phyloP scores from a whole-genome alignment of 2,329 filamentous ascomycete species.

The Arthrobotrys pseudoclavata region DNA sequence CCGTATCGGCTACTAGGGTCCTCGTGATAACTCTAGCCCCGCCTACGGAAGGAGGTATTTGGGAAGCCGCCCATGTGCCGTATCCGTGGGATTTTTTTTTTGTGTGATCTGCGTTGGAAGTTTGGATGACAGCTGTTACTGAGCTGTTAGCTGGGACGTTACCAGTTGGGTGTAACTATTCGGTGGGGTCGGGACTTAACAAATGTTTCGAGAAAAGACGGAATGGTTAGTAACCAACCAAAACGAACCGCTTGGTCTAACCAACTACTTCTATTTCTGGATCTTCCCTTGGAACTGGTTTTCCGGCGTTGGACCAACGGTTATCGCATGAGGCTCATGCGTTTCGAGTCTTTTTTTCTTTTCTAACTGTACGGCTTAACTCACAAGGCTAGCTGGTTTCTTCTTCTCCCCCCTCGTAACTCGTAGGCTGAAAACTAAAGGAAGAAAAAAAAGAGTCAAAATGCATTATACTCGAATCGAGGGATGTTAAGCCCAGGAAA shows the following conservation, averaged over 20 bases:
- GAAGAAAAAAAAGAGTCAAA: neutral
- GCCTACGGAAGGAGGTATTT: neutral
- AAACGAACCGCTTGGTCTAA: neutral
- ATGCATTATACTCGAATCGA: conserved; percentile 1
- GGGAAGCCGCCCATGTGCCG: neutral
- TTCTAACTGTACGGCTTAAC: no score
- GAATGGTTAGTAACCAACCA: neutral
- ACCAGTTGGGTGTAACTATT: neutral
- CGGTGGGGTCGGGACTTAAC: neutral
- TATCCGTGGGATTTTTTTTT: neutral
- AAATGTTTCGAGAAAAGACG: neutral
- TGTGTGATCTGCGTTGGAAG: neutral
- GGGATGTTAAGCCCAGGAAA: conserved; percentile 1
- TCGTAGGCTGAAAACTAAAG: neutral
- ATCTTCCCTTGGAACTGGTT: neutral
- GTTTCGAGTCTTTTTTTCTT: conserved; percentile 8
- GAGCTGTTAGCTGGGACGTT: neutral
- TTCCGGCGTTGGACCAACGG: conserved; percentile 1
- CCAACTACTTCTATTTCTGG: conserved; percentile 7
- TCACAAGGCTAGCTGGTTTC: neutral
- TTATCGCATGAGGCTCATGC: conserved; percentile 18
- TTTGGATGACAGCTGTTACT: conserved; percentile 1
- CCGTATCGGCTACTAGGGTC: neutral
- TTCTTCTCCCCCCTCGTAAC: no score
- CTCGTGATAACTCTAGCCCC: neutral